A percentile compares a stretch with the other conserved stretches of the same genome.
Conservation (phyloP, 257 asterid genomes). For the Knoxia roxburghii region DNA sequence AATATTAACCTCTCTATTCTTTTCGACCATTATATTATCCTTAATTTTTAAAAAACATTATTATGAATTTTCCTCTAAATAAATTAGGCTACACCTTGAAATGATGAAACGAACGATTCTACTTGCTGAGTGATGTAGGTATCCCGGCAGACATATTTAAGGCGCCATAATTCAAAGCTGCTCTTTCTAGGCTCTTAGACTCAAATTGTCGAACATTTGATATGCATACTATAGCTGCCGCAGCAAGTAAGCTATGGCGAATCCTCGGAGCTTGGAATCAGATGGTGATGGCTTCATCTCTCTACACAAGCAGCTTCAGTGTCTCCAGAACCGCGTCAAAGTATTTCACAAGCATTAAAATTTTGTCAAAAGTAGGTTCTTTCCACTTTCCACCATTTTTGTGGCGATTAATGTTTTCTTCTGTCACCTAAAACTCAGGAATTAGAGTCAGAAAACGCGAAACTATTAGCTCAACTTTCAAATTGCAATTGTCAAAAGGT, state of each 20-base stretch:
- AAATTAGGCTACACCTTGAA: too few species aligned
- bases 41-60: too few species aligned
- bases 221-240: not conserved
- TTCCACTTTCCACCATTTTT: not conserved
- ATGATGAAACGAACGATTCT: too few species aligned
- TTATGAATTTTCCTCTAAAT: too few species aligned
- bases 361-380: not conserved
- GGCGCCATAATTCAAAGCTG: too few species aligned
- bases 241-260: not conserved
- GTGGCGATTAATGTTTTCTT: not conserved
- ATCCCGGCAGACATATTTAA: too few species aligned
- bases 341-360: slow-evolving; percentile 18
- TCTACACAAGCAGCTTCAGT: slow-evolving; percentile 33
- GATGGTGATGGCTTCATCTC: slow-evolving; percentile 26
- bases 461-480: slow-evolving; percentile 45
- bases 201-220: slow-evolving; percentile 9
- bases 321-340: slow-evolving; percentile 47
- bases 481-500: slow-evolving; percentile 71
- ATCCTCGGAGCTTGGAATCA: slow-evolving; percentile 10
- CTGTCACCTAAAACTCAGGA: slow-evolving; percentile 38
- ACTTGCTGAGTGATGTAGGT: too few species aligned
- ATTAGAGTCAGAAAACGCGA: slow-evolving; percentile 55
- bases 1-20: too few species aligned
- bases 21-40: too few species aligned
- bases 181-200: not conserved